A percentile compares a stretch with the other conserved stretches of the same genome.
These are phyloP conservation scores for Monilinia fructicola DNA, from an alignment of 2,329 filamentous ascomycete species.

Conservation along the genomic window DNA sequence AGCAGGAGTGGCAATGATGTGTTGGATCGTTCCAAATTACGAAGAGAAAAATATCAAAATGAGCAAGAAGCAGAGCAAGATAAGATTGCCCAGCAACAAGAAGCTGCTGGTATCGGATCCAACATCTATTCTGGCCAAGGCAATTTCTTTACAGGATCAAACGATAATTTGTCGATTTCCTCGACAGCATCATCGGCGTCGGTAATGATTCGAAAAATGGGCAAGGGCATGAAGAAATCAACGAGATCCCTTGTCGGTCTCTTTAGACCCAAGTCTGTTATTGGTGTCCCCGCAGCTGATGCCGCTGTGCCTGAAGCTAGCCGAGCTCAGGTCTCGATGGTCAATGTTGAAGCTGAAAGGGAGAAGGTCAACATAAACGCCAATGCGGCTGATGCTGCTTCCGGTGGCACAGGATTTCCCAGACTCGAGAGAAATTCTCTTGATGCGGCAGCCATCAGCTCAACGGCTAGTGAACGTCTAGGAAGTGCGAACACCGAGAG, in stretches of 20 bases:
- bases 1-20: constrained; percentile 30
- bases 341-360: constrained; percentile 91
- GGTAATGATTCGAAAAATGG: constrained; percentile 98
- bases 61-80: constrained; percentile 85
- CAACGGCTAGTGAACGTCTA: constrained; percentile 48
- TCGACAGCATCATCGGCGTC: constrained; percentile 88
- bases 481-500: constrained; percentile 60
- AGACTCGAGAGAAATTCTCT: constrained; percentile 80
- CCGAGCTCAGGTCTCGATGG: constrained; percentile 86
- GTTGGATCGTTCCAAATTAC: constrained; percentile 56
- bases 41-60: constrained; percentile 59
- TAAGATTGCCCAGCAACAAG: constrained; percentile 87
- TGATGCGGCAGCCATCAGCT: constrained; percentile 58
- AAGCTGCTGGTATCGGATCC: constrained; percentile 85
- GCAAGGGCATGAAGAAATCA: constrained; percentile 94
- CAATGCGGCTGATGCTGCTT: constrained; percentile 64
- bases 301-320: constrained; percentile 64
- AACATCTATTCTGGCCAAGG: constrained; percentile 89
- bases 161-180: constrained; percentile 89
- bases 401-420: constrained; percentile 77
- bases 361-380: constrained; percentile 75
- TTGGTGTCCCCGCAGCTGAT: constrained; percentile 74
- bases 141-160: constrained; percentile 83
- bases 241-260: constrained; percentile 87
- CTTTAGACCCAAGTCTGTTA: constrained; percentile 89